phyloP scores from a whole-genome alignment of 2,329 filamentous ascomycete genomes.

The Pestalotiopsis sp. region DNA sequence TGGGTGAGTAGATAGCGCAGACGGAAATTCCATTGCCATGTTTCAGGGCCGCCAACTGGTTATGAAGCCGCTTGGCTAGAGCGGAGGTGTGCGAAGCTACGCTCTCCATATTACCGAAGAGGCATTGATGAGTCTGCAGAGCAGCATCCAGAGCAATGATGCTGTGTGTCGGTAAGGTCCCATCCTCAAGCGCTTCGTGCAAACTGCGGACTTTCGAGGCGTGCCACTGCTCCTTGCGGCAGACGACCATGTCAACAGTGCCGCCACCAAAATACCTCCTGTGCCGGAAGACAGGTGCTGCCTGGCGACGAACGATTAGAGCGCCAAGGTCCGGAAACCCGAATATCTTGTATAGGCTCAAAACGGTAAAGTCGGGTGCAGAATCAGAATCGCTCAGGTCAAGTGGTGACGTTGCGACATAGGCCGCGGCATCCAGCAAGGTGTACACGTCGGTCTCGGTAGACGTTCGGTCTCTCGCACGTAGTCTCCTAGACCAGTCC shows the following conservation, averaged over 20 bases:
- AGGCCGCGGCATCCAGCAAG: conserved; percentile 80
- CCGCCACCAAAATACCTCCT: conserved; percentile 90
- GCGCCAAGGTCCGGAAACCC: conserved; percentile 91
- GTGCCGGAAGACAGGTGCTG: conserved; percentile 61
- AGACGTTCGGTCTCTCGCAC: conserved; percentile 26
- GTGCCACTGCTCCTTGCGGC: conserved; percentile 79
- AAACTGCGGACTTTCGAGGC: conserved; percentile 69
- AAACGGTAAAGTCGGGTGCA: conserved; percentile 79
- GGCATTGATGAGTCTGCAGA: conserved; percentile 63
- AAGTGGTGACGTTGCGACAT: conserved; percentile 74
- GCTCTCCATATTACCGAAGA: conserved; percentile 71
- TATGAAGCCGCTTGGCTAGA: conserved; percentile 60
- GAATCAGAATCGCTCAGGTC: conserved; percentile 61
- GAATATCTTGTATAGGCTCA: conserved; percentile 98
- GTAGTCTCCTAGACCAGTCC: conserved; percentile 60
- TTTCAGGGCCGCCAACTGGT: conserved; percentile 56
- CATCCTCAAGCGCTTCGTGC: conserved; percentile 86
- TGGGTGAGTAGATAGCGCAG: conserved; percentile 63
- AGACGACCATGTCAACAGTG: conserved; percentile 87
- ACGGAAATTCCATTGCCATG: conserved; percentile 70
- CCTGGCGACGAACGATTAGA: conserved; percentile 74
- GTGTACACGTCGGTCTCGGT: conserved; percentile 54
- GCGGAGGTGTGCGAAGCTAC: conserved; percentile 71
- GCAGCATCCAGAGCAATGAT: conserved; percentile 82
- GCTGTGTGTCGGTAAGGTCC: conserved; percentile 85